Percentiles rank a stretch among this genome's conserved stretches.
phyloP scores from a whole-genome alignment of 202 grass and related monocot species.

The Cymbopogon flexuosus region DNA sequence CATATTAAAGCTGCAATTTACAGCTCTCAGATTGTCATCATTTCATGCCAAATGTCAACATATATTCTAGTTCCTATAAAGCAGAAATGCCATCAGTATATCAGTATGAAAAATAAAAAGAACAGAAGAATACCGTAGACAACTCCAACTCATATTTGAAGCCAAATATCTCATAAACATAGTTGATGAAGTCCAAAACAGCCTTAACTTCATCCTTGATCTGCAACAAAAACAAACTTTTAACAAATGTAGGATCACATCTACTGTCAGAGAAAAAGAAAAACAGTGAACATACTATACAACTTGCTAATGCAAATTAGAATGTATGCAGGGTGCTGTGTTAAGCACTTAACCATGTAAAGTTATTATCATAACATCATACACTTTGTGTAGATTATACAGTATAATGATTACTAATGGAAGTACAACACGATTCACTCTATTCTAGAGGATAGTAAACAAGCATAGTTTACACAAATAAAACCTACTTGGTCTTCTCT shows the following conservation, averaged over 20 bases:
- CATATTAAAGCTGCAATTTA: conserved; percentile 20
- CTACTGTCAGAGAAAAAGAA: background rate
- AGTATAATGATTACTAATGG: background rate
- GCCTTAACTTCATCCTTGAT: conserved; percentile 84
- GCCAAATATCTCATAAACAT: conserved; percentile 83
- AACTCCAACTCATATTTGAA: conserved; percentile 95
- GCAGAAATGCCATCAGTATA: conserved; percentile 7
- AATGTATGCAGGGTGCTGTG: background rate
- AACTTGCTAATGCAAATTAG: background rate
- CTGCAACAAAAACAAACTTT: conserved; percentile 45
- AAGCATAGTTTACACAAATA: conserved; percentile 13
- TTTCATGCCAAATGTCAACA: conserved; percentile 5
- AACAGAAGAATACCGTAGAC: conserved; percentile 68
- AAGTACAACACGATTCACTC: background rate
- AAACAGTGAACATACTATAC: background rate
- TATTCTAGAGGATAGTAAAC: background rate
- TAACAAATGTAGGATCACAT: background rate
- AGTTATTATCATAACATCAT: background rate
- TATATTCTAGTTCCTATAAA: conserved; percentile 16
- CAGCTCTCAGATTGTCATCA: background rate
- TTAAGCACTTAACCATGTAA: background rate
- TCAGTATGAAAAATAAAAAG: conserved; percentile 17
- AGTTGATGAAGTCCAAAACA: conserved; percentile 83
- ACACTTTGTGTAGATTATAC: background rate
- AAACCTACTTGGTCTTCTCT: conserved; percentile 80